A percentile compares a stretch with the other conserved stretches of the same genome.
Evolutionary conservation across 805 yeast species (phyloP).

Genomic region (Candida alai): DNA sequence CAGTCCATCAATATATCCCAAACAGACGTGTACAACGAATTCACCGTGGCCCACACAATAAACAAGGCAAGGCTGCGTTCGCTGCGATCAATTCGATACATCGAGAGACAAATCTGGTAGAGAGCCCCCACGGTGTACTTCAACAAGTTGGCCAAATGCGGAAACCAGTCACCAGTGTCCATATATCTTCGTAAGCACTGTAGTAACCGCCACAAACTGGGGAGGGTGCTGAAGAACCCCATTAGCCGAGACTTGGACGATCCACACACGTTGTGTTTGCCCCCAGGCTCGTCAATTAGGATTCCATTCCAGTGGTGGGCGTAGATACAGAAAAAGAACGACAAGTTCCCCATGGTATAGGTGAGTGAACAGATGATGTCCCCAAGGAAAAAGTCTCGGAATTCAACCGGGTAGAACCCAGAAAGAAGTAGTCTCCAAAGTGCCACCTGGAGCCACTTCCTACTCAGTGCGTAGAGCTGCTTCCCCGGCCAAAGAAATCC

Average conservation of each 20-base stretch:
- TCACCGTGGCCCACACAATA: constrained; percentile 69
- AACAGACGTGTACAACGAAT: constrained; percentile 61
- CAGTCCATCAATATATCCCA: constrained; percentile 98
- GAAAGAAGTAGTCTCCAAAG: constrained; percentile 70
- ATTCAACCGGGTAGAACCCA: constrained; percentile 93
- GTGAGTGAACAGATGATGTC: constrained; percentile 88
- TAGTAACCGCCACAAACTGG: constrained; percentile 84
- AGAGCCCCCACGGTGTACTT: constrained; percentile 68
- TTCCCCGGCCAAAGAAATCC: constrained; percentile 60
- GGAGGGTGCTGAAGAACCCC: constrained; percentile 83
- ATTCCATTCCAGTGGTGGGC: constrained; percentile 64
- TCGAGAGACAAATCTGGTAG: constrained; percentile 70
- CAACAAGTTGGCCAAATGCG: constrained; percentile 84
- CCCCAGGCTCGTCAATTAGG: constrained; percentile 34
- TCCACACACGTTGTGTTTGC: constrained; percentile 53
- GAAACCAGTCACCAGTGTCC: constrained; percentile 95
- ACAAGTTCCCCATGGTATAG: constrained; percentile 79
- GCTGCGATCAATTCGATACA: constrained; percentile 62
- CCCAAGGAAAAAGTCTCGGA: constrained; percentile 89
- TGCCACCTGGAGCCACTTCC: constrained; percentile 75
- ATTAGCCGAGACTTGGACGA: constrained; percentile 68
- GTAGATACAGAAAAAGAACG: constrained; percentile 83
- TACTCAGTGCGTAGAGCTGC: constrained; percentile 53
- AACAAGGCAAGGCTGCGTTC: constrained; percentile 50
- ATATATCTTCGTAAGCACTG: constrained; percentile 90